Percentiles rank a stretch among this genome's conserved stretches.
Conservation (phyloP, 768 basidiomycete species). For the Lactifluus volemus region DNA sequence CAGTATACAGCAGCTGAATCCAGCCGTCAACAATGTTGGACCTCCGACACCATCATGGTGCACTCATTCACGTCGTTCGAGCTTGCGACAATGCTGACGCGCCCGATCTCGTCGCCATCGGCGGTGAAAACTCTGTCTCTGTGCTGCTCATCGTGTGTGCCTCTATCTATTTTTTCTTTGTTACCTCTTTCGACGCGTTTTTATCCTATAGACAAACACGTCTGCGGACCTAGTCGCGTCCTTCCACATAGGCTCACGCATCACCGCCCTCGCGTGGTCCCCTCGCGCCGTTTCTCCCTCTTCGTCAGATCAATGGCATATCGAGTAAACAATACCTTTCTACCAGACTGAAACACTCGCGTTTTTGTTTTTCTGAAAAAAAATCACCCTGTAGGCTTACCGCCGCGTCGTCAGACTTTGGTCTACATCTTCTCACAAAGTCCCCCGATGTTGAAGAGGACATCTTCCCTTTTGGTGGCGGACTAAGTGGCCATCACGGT, state of each 20-base stretch:
- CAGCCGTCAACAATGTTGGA: conserved; percentile 36
- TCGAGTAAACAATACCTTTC: conserved; percentile 43
- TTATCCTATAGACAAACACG: conserved; percentile 29
- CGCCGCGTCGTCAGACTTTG: conserved; percentile 59
- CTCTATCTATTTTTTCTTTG: conserved; percentile 6
- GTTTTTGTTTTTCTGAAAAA: not conserved
- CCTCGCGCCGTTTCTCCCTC: conserved; percentile 59
- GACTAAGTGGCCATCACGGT: conserved; percentile 73
- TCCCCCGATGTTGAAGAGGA: conserved; percentile 38
- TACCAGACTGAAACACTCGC: not conserved
- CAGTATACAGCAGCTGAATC: not conserved
- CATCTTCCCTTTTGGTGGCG: conserved; percentile 67
- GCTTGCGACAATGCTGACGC: conserved; percentile 59
- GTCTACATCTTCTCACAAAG: conserved; percentile 62
- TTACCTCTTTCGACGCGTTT: conserved; percentile 28
- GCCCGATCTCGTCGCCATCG: conserved; percentile 60
- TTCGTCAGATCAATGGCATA: conserved; percentile 52
- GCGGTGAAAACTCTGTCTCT: conserved; percentile 64
- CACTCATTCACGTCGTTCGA: conserved; percentile 52
- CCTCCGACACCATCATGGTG: conserved; percentile 48
- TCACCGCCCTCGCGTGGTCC: conserved; percentile 77
- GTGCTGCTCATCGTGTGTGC: conserved; percentile 53
- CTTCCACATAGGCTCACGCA: conserved; percentile 61
- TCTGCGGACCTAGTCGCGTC: conserved; percentile 48
- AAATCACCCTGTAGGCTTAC: conserved; percentile 41